Evolutionary conservation across 257 asterid genomes (phyloP).

Genomic region (Salvia miltiorrhiza): DNA sequence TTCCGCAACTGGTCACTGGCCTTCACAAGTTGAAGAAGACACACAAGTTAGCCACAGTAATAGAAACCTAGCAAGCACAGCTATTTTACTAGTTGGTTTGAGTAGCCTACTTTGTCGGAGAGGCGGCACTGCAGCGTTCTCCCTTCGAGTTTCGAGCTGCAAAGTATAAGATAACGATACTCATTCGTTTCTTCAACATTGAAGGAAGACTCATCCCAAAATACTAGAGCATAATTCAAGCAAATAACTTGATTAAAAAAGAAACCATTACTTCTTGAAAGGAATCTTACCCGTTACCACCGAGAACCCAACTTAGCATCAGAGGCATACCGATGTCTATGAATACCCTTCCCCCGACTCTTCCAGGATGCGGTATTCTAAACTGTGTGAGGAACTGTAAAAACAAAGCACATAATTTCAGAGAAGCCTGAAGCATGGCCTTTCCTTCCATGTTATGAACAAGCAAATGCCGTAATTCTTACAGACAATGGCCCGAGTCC

Average conservation of each 20-base stretch:
- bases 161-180: neutral
- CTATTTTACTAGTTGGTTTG: neutral
- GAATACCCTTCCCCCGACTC: constrained; percentile 89
- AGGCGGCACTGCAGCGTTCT: constrained; percentile 76
- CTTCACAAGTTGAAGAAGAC: constrained; percentile 37
- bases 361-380: constrained; percentile 95
- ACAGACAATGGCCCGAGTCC: constrained; percentile 96
- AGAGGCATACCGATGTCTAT: constrained; percentile 88
- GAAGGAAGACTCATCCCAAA: no score
- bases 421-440: no score
- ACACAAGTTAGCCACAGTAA: constrained; percentile 6
- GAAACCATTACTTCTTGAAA: no score
- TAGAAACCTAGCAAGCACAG: neutral
- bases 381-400: constrained; percentile 76
- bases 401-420: neutral
- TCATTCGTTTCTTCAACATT: no score
- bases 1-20: constrained; percentile 60
- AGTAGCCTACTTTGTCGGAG: constrained; percentile 72
- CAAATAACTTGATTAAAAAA: no score
- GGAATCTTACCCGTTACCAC: constrained; percentile 81
- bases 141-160: constrained; percentile 90
- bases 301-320: constrained; percentile 96
- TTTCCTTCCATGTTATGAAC: no score
- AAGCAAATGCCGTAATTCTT: constrained; percentile 13
- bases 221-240: no score